Evolutionary conservation across 495 filamentous ascomycete genomes (phyloP).

Genomic region (Daldinia vernicosa): DNA sequence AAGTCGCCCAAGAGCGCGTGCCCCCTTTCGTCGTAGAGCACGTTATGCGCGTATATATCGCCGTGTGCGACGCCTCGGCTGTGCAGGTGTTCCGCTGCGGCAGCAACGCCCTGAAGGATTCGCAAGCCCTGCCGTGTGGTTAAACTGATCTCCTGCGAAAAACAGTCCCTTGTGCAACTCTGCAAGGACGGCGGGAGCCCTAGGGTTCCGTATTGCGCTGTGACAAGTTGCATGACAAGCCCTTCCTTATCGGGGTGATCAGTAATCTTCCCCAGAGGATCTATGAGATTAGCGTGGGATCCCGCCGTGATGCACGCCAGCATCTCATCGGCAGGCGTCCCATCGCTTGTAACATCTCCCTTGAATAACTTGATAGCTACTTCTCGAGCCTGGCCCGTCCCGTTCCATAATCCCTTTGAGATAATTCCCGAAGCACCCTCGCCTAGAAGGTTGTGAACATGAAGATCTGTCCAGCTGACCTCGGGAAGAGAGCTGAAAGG

Average conservation of each 20-base stretch:
- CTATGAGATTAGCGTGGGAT: constrained; percentile 55
- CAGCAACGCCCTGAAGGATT: constrained; percentile 52
- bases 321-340: constrained; percentile 57
- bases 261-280: constrained; percentile 53
- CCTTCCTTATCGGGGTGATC: constrained; percentile 54
- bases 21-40: constrained; percentile 50
- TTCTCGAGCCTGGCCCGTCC: constrained; percentile 42
- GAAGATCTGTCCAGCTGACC: constrained; percentile 51
- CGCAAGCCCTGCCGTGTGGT: constrained; percentile 41
- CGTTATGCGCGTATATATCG: constrained; percentile 55
- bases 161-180: constrained; percentile 51
- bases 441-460: constrained; percentile 47
- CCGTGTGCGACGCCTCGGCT: constrained; percentile 53
- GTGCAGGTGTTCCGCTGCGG: constrained; percentile 54
- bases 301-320: constrained; percentile 53
- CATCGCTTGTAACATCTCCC: constrained; percentile 51
- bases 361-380: constrained; percentile 59
- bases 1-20: constrained; percentile 57
- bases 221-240: constrained; percentile 52
- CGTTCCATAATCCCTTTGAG: constrained; percentile 49
- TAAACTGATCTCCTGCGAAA: constrained; percentile 45
- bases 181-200: constrained; percentile 45
- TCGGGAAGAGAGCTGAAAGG: constrained; percentile 40
- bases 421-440: constrained; percentile 53
- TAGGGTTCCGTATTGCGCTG: constrained; percentile 42